Conservation (phyloP, 2,329 filamentous ascomycete species). For the Neofusicoccum umdonicola region DNA sequence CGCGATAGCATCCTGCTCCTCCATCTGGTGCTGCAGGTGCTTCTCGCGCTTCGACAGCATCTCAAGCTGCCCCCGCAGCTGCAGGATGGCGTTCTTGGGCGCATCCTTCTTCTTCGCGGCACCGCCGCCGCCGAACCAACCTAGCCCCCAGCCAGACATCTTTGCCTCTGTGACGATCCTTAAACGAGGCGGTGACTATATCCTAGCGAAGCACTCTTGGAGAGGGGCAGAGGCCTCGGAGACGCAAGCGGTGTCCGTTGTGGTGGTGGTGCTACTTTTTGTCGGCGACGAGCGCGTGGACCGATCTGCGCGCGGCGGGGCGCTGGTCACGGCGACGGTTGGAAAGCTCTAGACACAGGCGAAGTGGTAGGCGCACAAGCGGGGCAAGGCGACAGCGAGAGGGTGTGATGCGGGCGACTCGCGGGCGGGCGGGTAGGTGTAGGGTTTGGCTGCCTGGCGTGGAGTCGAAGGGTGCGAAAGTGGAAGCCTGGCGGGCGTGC, state of each 20-base stretch:
- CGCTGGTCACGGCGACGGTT: not conserved
- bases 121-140: conserved; percentile 82
- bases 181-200: not conserved
- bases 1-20: conserved; percentile 84
- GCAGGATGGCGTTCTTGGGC: conserved; percentile 94
- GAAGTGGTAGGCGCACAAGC: not conserved
- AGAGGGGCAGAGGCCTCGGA: not conserved
- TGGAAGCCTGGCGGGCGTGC: conserved; percentile 8
- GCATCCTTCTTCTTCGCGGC: conserved; percentile 87
- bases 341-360: not conserved
- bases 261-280: not conserved
- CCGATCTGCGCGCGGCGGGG: conserved; percentile 12
- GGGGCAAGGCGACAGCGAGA: not conserved
- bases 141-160: conserved; percentile 49
- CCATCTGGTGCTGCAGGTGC: conserved; percentile 87
- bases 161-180: not conserved
- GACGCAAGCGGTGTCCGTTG: not conserved
- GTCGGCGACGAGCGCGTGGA: not conserved
- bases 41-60: conserved; percentile 97
- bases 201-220: not conserved
- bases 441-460: not conserved
- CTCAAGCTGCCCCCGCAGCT: conserved; percentile 82
- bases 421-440: not conserved
- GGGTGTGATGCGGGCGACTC: not conserved
- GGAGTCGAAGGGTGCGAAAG: not conserved